phyloP scores from a whole-genome alignment of 768 basidiomycete species.

The Lentinula sp. region DNA sequence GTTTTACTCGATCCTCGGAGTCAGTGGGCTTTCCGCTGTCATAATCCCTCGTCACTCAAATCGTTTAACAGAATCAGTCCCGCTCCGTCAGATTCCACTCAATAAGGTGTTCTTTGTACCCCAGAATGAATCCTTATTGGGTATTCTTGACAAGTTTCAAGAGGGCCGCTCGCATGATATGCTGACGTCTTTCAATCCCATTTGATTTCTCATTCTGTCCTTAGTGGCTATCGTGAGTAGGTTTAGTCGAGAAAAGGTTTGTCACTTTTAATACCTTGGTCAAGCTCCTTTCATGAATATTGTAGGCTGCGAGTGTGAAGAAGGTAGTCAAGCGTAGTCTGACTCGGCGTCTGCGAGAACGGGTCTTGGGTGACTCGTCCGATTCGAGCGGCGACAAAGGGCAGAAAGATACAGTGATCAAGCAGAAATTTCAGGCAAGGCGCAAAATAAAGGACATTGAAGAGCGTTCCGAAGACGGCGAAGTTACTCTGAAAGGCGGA shows the following conservation, averaged over 20 bases:
- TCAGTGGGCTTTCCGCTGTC: conserved; percentile 14
- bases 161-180: conserved; percentile 79
- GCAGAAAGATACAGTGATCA: conserved; percentile 14
- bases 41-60: background rate
- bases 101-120: conserved; percentile 86
- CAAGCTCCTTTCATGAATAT: background rate
- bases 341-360: conserved; percentile 69
- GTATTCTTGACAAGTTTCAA: conserved; percentile 84
- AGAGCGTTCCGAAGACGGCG: conserved; percentile 24
- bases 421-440: conserved; percentile 20
- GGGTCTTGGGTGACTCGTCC: conserved; percentile 68
- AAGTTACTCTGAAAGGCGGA: conserved; percentile 20
- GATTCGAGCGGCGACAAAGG: conserved; percentile 39
- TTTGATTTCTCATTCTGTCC: background rate
- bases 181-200: background rate
- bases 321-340: conserved; percentile 76
- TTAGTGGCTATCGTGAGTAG: conserved; percentile 79
- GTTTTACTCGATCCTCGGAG: conserved; percentile 84
- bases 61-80: conserved; percentile 57
- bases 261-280: background rate
- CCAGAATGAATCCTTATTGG: conserved; percentile 77
- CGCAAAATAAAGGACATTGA: conserved; percentile 21
- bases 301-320: conserved; percentile 69
- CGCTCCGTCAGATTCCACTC: conserved; percentile 75
- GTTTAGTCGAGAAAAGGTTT: conserved; percentile 58